Base-by-base conservation (phyloP, 208 protist species). In the Leishmania lainsoni region DNA sequence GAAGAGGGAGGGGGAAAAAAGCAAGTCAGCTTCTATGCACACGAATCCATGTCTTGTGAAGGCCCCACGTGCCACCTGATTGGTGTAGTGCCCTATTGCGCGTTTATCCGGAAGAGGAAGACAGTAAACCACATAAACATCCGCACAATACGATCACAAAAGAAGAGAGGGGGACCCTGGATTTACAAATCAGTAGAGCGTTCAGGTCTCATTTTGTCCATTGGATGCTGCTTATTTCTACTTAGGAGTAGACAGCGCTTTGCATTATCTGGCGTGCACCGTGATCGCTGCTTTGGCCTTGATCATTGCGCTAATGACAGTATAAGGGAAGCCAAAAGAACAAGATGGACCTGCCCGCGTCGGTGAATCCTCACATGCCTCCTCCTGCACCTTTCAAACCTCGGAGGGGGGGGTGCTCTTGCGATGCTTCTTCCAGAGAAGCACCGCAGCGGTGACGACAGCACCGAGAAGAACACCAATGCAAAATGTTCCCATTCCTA, bases 401-500 rank as follows among this genome's bases (percentile, higher is more conserved):
- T 39, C 51, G 14, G 51, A 20, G 17, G 35, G 5, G 29, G 51
- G 9, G 20, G 29, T 10, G 54, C 39, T 35, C 56, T 35, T 58
- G 59, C 70, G 65, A 48, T 49, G 26, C 58, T 16, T 32, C 17
- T 74, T 66, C 63, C 52, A 75, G 68, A 78, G 39, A 56, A 75
- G 74, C 49, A 75, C 65, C 1, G 39, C 54, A 32, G 39, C 70
- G 26, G 80, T 79, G 65, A 83, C 42, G 66, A 79, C 56, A 35
- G 65, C 72, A n/a, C 74, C 80, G 4, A 77, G 48, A 26, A 79
- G 75, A 29, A 70, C 26, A 0, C 80, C 75, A 2, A 78, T 54
- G 42, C 73, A 75, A 42, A 79, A 71, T 14, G 80, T 79, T 35
- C 66, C 75, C 5, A 83, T 76, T 54, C 66, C 65, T 35, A 74